Evolutionary conservation across 768 basidiomycete genomes (phyloP), one percentile per base, ranked within the genome.

Genomic region (Pholiota molesta): DNA sequence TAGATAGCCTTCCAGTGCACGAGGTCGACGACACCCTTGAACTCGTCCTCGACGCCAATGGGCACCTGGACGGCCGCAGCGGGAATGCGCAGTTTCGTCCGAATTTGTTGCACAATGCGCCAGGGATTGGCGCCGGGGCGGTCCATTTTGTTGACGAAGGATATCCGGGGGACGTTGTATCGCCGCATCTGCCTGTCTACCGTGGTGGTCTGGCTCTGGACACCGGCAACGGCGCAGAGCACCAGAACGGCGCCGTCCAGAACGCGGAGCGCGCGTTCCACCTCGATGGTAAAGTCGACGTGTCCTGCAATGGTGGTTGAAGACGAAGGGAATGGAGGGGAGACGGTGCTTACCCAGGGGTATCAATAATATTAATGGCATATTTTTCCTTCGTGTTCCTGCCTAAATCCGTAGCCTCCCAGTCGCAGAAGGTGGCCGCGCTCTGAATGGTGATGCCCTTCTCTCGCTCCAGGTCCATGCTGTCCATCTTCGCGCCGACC

Each of bases 361-460:
- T 99, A 76, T 99, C 97, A 69, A 99, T 99, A 62, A 99, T 99
- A 74, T 99, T 99, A 72, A 99, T 87, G 10, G 92, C 90, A 75
- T 92, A 98, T 66, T 95, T 93, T 67, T 92, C 84, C 71, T 86
- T 88, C 39, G 83, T 83, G 52, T 78, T 78, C 19, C 85, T 85
- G 2, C 78, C 74, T 2, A 88, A 85, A 55, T 88, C 79, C 2
- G 78, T 83, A 0, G 92, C 84, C 59, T 91, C 83, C 97, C 97
- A 99, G 72, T 99, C 97, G 68, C 95, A 97, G 76, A 96, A 99
- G 0, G 97, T 99, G 1, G 97, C 97, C 3, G 97, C 97, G 69
- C 93, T 95, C 76, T 99, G 97, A 64, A 99, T 99, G 35, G 97
- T 99, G 69, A 99, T 99, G 40, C 97, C 97, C 79, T 99, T 99